phyloP scores from a whole-genome alignment of 371 early-diverging fungal genomes.

The Polyrhizophydium stewartii region DNA sequence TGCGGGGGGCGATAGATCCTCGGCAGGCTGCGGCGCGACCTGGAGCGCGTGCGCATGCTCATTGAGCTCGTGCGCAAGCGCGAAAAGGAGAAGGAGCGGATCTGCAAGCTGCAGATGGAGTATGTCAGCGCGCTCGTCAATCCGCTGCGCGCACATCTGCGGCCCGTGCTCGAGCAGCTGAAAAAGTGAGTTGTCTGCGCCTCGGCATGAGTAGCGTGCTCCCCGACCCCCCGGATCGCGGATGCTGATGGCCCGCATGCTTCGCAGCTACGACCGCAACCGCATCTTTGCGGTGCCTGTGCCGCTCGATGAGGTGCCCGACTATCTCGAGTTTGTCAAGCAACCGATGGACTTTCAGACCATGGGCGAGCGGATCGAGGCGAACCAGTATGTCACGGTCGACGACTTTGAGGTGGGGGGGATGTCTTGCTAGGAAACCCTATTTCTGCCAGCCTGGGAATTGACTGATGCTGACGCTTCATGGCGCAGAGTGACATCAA shows the following conservation, averaged over 20 bases:
- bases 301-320: conserved; percentile 69
- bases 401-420: background rate
- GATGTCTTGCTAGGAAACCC: background rate
- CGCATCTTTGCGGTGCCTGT: conserved; percentile 64
- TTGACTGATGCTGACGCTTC: background rate
- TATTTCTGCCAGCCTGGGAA: background rate
- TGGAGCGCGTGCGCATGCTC: conserved; percentile 83
- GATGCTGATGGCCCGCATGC: too few relatives aligned
- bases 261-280: conserved; percentile 38
- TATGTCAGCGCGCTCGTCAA: conserved; percentile 65
- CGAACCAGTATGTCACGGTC: conserved; percentile 39
- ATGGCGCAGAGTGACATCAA: conserved; percentile 54
- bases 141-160: conserved; percentile 65
- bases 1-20: background rate
- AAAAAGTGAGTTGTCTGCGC: conserved; percentile 55
- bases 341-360: conserved; percentile 72
- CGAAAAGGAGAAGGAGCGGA: conserved; percentile 76
- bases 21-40: conserved; percentile 63
- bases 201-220: conserved; percentile 19
- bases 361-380: conserved; percentile 58
- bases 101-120: conserved; percentile 54
- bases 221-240: too few relatives aligned
- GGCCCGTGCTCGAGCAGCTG: conserved; percentile 59
- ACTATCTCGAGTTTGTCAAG: conserved; percentile 70
- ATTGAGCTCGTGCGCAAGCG: conserved; percentile 83